Evolutionary conservation across 345 rosid species (phyloP).

Genomic region (Ailanthus altissimus): DNA sequence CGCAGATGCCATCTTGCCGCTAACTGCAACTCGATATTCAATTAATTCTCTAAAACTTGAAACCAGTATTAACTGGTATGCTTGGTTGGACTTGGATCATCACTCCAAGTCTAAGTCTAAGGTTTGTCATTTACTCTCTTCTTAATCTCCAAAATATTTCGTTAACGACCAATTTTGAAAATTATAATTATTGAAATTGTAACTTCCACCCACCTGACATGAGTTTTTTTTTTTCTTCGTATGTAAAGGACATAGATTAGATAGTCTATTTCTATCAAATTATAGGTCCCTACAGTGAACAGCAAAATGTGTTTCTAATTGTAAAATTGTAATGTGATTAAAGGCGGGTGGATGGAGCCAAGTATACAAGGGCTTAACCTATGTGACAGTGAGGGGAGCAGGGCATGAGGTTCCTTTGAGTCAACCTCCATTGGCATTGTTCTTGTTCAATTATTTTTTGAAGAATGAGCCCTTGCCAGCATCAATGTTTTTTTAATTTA

Average conservation of each 20-base stretch:
- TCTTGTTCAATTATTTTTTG: constrained; percentile 47
- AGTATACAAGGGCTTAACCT: constrained; percentile 51
- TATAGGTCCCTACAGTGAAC: too few relatives aligned
- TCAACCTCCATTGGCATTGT: constrained; percentile 48
- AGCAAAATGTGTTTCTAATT: too few relatives aligned
- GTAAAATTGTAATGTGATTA: background rate
- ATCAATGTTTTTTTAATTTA: background rate
- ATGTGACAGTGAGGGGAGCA: constrained; percentile 61
- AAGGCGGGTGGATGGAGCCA: constrained; percentile 74
- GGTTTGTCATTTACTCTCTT: constrained; percentile 25
- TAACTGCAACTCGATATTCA: constrained; percentile 61
- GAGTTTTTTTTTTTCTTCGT: too few relatives aligned
- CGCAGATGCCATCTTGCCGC: constrained; percentile 60
- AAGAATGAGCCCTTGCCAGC: constrained; percentile 36
- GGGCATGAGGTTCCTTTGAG: constrained; percentile 68
- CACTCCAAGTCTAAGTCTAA: too few relatives aligned
- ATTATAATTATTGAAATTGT: too few relatives aligned
- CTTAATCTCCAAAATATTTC: background rate
- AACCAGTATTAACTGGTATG: constrained; percentile 44
- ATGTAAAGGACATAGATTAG: too few relatives aligned
- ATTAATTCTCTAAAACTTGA: constrained; percentile 45
- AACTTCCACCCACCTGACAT: too few relatives aligned
- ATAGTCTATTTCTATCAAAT: too few relatives aligned
- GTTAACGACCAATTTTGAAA: background rate
- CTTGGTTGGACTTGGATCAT: constrained; percentile 51